Base-by-base conservation (phyloP, 805 yeast species). In the Huiozyma sinensis region DNA sequence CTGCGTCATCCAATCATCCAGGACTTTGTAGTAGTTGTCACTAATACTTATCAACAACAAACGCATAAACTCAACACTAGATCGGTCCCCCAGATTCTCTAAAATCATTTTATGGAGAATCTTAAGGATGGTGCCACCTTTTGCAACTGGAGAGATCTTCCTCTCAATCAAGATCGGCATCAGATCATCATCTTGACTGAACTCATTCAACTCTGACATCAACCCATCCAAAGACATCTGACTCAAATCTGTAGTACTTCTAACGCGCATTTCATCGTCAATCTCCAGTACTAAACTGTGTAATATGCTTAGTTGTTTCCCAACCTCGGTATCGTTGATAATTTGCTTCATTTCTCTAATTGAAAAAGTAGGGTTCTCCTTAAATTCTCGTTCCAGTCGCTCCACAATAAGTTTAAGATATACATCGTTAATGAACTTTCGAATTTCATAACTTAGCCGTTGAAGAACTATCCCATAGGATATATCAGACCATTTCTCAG, bases 121-220 rank as follows among this genome's bases (percentile, higher is more conserved):
- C 42, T 73, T 68, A 34, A 90, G 61, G 0, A 84, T 73, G 9
- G 81, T 60, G 0, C 96, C 95, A 32, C 98, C 97, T 63, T 83
- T 84, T 17, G 81, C 82, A 24, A 69, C 65, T 35, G 72, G 68
- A 43, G 77, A 73, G 36, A 66, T 68, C 10, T 71, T 63, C 1
- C 73, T 68, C 52, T 81, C 85, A 0, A 79, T 68, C 17, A 47
- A 43, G 3, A 48, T 39, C 5, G 47, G 41, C 5, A 73, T 56
- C 1, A 76, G 60, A 33, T 38, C 40, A 33, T 49, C 44, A 29
- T 42, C 38, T 8, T 44, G 43, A 44, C 77, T 80, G 10, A 76
- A 54, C 4, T 39, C 33, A 17, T 39, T 36, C 17, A 44, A 39
- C 12, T 47, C 50, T 7, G 45, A 42, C 27, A 50, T 17, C 13